Base-by-base conservation (phyloP, 148 eudicot genomes). In the Chenopodium formosanum region DNA sequence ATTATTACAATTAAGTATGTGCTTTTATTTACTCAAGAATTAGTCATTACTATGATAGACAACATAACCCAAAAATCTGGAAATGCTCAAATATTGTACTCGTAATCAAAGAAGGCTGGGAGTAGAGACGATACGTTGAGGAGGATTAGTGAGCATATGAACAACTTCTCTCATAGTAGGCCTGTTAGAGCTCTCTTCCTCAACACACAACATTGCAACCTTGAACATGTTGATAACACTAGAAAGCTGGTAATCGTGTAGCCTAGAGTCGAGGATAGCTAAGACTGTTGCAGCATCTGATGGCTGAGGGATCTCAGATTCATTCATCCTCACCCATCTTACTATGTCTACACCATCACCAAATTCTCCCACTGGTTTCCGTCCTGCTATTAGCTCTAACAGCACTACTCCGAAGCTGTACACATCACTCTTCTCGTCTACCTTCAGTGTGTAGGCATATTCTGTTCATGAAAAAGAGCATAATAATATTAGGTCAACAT, bases 311-410 rank as follows among this genome's bases (percentile, higher is more conserved):
- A 92, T 86, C 70, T 95, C 98, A 0, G 93, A 89, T 75, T 82
- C 83, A 0, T 91, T 92, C 73, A 88, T 89, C 84, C 80, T 85
- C 1, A 95, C 87, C 99, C 99, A 95, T 85, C 94, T 91, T 73
- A 95, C 99, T 75, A 95, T 94, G 87, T 95, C 99, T 56, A 95
- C 97, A 1, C 99, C 99, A 4, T 92, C 98, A 0, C 99, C 99
- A 9, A 96, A 96, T 67, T 92, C 98, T 6, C 99, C 99, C 34
- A 96, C 98, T 1, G 99, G 97, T 78, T 90, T 94, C 3, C 92
- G 84, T 0, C 97, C 98, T 1, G 97, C 85, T 60, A 96, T 87
- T 67, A 96, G 86, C 85, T 96, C 99, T 25, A 96, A 78, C 32
- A 96, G 88, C 44, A 96, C 99, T 0, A 96, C 99, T 0, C 99